These are phyloP conservation scores for Kwoniella heveanensis DNA, from an alignment of 768 basidiomycete species.

Conservation along the genomic window DNA sequence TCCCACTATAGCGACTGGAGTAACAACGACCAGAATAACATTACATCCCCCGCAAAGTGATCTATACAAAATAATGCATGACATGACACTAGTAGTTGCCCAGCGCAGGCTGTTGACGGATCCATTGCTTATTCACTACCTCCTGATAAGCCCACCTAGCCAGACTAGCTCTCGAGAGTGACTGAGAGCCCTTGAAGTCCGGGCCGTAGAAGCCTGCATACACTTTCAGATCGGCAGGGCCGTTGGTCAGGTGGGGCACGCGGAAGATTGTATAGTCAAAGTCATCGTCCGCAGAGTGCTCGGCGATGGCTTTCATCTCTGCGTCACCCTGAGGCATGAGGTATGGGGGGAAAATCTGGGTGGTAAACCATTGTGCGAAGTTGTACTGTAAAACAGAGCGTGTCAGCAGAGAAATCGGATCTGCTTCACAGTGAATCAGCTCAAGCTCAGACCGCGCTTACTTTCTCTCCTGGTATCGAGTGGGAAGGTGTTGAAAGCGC, in stretches of 20 bases:
- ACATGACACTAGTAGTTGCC: conserved; percentile 13
- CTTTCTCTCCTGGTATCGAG: conserved; percentile 12
- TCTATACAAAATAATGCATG: too few species aligned
- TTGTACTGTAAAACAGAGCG: conserved; percentile 7
- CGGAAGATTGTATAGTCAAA: conserved; percentile 24
- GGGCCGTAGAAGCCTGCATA: conserved; percentile 13
- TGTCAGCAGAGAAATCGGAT: not conserved
- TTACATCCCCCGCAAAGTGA: too few species aligned
- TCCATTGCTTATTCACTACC: conserved; percentile 6
- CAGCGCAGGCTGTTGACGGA: conserved; percentile 17
- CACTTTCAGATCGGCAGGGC: conserved; percentile 4
- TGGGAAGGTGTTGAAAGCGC: conserved; percentile 18
- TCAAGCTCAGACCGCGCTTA: not conserved
- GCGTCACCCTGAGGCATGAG: conserved; percentile 17
- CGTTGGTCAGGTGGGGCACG: conserved; percentile 9
- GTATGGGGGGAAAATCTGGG: conserved; percentile 8
- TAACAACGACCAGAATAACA: too few species aligned
- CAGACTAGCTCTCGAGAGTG: conserved; percentile 12
- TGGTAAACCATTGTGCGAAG: conserved; percentile 16
- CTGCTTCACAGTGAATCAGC: too few species aligned
- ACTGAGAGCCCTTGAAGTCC: conserved; percentile 17
- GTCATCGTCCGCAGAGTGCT: conserved; percentile 7
- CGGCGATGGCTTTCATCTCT: conserved; percentile 13
- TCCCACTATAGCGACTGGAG: too few species aligned
- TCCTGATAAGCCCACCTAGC: conserved; percentile 15